These are phyloP conservation scores for Gleditsia sinensis DNA, from an alignment of 306 rosid species.

Conservation along the genomic window DNA sequence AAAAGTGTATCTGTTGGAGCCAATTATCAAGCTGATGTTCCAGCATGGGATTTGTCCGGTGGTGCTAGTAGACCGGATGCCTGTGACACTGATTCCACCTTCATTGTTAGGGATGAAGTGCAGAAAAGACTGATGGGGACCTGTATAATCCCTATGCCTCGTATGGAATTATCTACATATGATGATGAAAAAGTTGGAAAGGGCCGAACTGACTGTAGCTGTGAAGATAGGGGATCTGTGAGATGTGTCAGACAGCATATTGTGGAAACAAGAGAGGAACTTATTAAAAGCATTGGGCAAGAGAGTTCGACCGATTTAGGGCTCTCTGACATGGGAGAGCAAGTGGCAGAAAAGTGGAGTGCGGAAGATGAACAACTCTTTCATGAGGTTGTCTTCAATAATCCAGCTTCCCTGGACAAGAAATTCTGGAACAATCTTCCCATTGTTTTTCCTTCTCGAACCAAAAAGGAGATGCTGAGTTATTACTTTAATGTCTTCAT, in stretches of 20 bases:
- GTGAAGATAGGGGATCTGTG: constrained; percentile 51
- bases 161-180: constrained; percentile 22
- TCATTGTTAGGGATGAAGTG: constrained; percentile 24
- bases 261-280: constrained; percentile 53
- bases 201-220: constrained; percentile 57
- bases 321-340: constrained; percentile 73
- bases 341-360: constrained; percentile 60
- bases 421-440: constrained; percentile 77
- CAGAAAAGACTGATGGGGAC: constrained; percentile 49
- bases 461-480: constrained; percentile 75
- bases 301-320: constrained; percentile 62
- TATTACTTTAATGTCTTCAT: constrained; percentile 89
- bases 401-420: constrained; percentile 61
- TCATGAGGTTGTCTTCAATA: constrained; percentile 62
- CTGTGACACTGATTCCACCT: constrained; percentile 29
- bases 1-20: constrained; percentile 54
- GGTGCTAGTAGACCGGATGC: not conserved
- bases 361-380: constrained; percentile 58
- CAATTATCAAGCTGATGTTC: constrained; percentile 60
- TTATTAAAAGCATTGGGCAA: constrained; percentile 41
- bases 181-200: constrained; percentile 41
- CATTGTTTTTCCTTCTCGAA: constrained; percentile 58
- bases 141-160: constrained; percentile 59
- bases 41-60: constrained; percentile 38
- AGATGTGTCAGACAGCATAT: constrained; percentile 63